A percentile compares a stretch with the other conserved stretches of the same genome.
Evolutionary conservation across 768 basidiomycete genomes (phyloP).

Genomic region (Bullera alba): DNA sequence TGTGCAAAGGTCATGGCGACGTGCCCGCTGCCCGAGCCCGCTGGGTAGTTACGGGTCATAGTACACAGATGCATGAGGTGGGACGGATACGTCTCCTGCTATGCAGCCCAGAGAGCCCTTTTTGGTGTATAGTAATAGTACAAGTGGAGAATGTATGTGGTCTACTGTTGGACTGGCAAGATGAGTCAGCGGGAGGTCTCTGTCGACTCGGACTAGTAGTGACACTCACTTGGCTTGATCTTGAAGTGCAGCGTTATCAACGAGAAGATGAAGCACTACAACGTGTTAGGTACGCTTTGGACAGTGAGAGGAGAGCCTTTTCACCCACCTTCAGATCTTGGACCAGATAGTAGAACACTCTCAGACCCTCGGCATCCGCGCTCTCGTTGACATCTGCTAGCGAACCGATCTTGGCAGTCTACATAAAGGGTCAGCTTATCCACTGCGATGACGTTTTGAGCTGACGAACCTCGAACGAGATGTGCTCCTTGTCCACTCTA

Average conservation of each 20-base stretch:
- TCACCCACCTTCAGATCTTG: constrained; percentile 86
- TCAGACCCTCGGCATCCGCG: constrained; percentile 92
- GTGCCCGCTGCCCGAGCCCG: too few species aligned
- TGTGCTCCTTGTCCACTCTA: constrained; percentile 86
- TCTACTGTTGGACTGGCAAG: background rate
- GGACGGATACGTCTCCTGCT: too few species aligned
- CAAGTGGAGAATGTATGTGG: too few species aligned
- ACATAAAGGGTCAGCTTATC: constrained; percentile 8
- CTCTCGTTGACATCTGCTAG: constrained; percentile 94
- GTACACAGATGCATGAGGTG: too few species aligned
- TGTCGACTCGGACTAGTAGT: too few species aligned
- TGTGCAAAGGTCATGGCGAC: too few species aligned
- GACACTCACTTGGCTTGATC: constrained; percentile 75
- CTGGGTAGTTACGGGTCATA: too few species aligned
- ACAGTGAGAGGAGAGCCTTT: background rate
- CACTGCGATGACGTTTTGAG: background rate
- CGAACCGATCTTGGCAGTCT: constrained; percentile 98
- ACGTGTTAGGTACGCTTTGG: background rate
- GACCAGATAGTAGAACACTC: constrained; percentile 97
- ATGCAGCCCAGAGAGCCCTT: too few species aligned
- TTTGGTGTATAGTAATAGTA: too few species aligned
- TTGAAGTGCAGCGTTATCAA: constrained; percentile 99
- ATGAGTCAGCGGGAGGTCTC: background rate
- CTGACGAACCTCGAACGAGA: constrained; percentile 78
- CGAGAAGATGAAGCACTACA: constrained; percentile 92